phyloP scores from a whole-genome alignment of 345 rosid species.

The Camelina hispida region DNA sequence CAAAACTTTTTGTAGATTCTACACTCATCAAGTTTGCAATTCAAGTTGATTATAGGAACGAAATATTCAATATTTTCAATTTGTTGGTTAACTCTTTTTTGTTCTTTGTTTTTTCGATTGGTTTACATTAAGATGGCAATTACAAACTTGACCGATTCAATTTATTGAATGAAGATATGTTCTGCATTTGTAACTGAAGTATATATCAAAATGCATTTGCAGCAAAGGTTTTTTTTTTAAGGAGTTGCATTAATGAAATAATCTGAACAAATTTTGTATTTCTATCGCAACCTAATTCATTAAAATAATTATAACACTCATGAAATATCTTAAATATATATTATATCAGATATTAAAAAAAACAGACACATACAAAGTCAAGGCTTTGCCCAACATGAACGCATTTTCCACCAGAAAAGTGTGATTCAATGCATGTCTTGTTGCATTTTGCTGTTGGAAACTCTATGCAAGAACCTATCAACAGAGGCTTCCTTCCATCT shows the following conservation, averaged over 20 bases:
- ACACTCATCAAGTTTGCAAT: not conserved
- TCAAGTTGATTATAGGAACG: not conserved
- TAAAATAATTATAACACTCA: not conserved
- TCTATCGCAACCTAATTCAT: not conserved
- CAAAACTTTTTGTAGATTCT: not conserved
- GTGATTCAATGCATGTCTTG: not conserved
- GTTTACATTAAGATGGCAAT: not conserved
- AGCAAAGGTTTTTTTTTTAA: too few species aligned
- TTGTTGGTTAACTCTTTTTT: too few species aligned
- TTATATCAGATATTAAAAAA: not conserved
- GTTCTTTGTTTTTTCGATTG: not conserved
- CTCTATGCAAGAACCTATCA: not conserved
- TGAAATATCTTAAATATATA: not conserved
- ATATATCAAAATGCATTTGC: too few species aligned
- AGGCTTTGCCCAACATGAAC: not conserved
- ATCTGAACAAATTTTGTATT: not conserved
- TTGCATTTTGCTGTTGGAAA: slow-evolving; percentile 1
- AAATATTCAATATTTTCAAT: not conserved
- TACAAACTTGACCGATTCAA: not conserved
- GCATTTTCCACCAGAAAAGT: slow-evolving; percentile 3
- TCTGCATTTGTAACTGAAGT: too few species aligned
- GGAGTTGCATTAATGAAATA: not conserved
- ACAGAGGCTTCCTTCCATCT: not conserved
- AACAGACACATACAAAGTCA: slow-evolving; percentile 2
- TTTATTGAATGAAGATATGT: too few species aligned